Evolutionary conservation across 768 basidiomycete species (phyloP).

Genomic region (Boletus patriciae): DNA sequence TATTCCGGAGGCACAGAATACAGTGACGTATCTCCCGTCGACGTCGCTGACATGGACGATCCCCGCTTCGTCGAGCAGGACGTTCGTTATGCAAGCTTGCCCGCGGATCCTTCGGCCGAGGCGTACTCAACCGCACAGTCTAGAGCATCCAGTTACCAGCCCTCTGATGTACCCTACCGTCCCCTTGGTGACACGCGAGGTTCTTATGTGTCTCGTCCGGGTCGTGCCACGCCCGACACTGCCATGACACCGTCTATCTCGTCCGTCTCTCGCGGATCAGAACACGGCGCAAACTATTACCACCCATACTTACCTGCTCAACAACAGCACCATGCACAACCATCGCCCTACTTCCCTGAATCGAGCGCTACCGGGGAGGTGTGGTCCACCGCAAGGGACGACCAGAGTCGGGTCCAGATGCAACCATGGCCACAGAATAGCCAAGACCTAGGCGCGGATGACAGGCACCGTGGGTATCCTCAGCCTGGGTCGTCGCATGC

Average conservation of each 20-base stretch:
- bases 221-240: constrained; percentile 28
- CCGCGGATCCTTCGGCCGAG: constrained; percentile 21
- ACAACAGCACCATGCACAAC: constrained; percentile 24
- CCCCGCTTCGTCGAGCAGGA: constrained; percentile 18
- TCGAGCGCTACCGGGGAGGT: constrained; percentile 18
- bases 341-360: constrained; percentile 27
- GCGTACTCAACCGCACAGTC: constrained; percentile 15
- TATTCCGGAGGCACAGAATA: constrained; percentile 27
- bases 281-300: constrained; percentile 25
- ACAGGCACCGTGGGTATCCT: constrained; percentile 33
- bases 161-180: constrained; percentile 25
- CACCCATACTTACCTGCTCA: constrained; percentile 26
- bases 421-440: constrained; percentile 29
- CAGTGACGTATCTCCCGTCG: constrained; percentile 43
- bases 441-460: constrained; percentile 24
- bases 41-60: constrained; percentile 29
- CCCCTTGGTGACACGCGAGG: constrained; percentile 27
- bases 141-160: constrained; percentile 26
- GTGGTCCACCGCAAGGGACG: constrained; percentile 25
- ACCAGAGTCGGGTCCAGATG: constrained; percentile 20
- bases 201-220: constrained; percentile 30
- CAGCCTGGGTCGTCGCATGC: constrained; percentile 25
- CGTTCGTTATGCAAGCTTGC: constrained; percentile 19
- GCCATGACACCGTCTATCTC: constrained; percentile 19
- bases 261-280: constrained; percentile 28